These are phyloP conservation scores for Falciphora oryzae DNA, from an alignment of 2,329 filamentous ascomycete genomes.

Conservation along the genomic window DNA sequence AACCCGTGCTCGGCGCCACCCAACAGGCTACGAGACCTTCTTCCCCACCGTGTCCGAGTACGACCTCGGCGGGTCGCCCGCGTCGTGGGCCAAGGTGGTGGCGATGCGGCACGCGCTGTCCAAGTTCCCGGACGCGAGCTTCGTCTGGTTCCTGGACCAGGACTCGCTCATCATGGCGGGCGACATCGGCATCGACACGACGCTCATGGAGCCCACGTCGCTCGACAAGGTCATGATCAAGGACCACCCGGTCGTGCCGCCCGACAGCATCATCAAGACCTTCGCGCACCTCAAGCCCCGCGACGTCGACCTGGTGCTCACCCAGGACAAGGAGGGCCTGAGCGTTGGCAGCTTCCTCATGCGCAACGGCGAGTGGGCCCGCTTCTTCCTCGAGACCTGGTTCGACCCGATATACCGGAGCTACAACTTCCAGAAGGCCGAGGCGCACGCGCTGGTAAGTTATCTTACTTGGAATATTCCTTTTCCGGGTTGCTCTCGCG, in stretches of 20 bases:
- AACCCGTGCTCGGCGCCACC: background rate
- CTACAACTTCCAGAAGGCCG: conserved; percentile 96
- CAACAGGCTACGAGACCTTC: conserved; percentile 76
- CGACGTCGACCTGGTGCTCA: conserved; percentile 74
- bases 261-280: conserved; percentile 95
- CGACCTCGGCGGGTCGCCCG: conserved; percentile 53
- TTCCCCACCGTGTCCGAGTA: conserved; percentile 75
- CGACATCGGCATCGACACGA: conserved; percentile 58
- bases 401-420: conserved; percentile 88
- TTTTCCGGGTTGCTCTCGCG: too few relatives aligned
- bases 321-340: conserved; percentile 78
- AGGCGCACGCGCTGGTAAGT: conserved; percentile 82
- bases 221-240: conserved; percentile 78
- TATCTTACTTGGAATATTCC: too few relatives aligned
- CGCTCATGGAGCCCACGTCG: conserved; percentile 60
- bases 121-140: conserved; percentile 67
- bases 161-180: conserved; percentile 88
- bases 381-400: conserved; percentile 92
- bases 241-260: conserved; percentile 82
- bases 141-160: conserved; percentile 82
- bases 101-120: conserved; percentile 86
- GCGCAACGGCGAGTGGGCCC: conserved; percentile 80
- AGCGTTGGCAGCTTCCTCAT: conserved; percentile 73
- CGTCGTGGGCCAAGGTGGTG: conserved; percentile 72
- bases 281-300: conserved; percentile 74